These are phyloP conservation scores for Skeletonema potamos DNA, from an alignment of 108 stramenopile species.

Conservation along the genomic window DNA sequence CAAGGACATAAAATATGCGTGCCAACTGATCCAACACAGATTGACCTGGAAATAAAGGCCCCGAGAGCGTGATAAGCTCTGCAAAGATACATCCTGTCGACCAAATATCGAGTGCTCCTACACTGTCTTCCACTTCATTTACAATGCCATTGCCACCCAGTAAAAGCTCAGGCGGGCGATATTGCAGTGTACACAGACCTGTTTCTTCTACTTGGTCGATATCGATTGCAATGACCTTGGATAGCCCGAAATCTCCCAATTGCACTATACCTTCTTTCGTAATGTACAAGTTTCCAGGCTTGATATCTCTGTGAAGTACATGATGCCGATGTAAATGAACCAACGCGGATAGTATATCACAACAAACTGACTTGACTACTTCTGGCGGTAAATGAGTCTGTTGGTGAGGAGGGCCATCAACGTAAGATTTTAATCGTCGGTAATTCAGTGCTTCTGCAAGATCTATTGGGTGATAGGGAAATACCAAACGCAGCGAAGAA, in stretches of 20 bases:
- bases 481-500: slow-evolving; percentile 57
- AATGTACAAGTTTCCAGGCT: slow-evolving; percentile 88
- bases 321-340: slow-evolving; percentile 87
- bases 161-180: slow-evolving; percentile 80
- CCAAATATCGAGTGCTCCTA: slow-evolving; percentile 63
- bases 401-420: slow-evolving; percentile 22
- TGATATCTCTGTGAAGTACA: slow-evolving; percentile 94
- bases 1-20: slow-evolving; percentile 58
- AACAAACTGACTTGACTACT: slow-evolving; percentile 51
- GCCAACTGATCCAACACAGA: slow-evolving; percentile 74
- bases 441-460: slow-evolving; percentile 55
- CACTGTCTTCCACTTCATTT: slow-evolving; percentile 10
- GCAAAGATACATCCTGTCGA: slow-evolving; percentile 64
- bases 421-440: slow-evolving; percentile 41
- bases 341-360: slow-evolving; percentile 73
- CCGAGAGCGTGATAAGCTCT: slow-evolving; percentile 53
- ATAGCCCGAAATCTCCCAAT: slow-evolving; percentile 82
- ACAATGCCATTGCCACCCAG: slow-evolving; percentile 52
- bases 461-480: slow-evolving; percentile 78
- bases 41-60: slow-evolving; percentile 58
- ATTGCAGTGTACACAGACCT: slow-evolving; percentile 74
- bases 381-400: slow-evolving; percentile 19
- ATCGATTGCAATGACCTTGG: slow-evolving; percentile 39
- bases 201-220: slow-evolving; percentile 3
- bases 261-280: slow-evolving; percentile 53